phyloP scores from a whole-genome alignment of 208 protist genomes.

The Blastocrithidia nonstop region DNA sequence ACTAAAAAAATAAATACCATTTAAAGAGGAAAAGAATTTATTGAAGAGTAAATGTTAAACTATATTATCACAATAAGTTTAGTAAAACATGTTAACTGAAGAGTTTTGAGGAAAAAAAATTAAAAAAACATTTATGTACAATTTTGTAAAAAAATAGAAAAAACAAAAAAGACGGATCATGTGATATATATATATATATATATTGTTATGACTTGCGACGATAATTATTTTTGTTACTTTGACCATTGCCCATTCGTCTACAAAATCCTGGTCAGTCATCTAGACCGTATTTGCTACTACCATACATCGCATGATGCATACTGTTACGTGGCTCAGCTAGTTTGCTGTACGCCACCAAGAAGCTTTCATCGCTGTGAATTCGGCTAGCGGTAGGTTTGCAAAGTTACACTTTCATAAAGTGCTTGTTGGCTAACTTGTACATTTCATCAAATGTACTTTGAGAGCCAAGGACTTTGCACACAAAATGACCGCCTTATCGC shows the following conservation, averaged over 20 bases:
- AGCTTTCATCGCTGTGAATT: conserved; percentile 44
- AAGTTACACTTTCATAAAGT: conserved; percentile 26
- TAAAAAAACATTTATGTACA: too few species aligned
- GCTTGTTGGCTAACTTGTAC: conserved; percentile 8
- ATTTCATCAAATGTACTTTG: conserved; percentile 29
- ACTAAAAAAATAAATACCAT: conserved; percentile 7
- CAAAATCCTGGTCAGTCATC: conserved; percentile 58
- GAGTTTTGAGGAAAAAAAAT: too few species aligned
- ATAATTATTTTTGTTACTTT: too few species aligned
- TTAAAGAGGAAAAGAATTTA: conserved; percentile 1
- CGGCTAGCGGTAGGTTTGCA: conserved; percentile 64
- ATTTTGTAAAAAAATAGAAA: too few species aligned
- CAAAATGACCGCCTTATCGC: conserved; percentile 45
- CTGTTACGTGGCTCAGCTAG: conserved; percentile 10
- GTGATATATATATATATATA: background rate
- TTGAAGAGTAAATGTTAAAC: conserved; percentile 3
- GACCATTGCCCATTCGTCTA: conserved; percentile 6
- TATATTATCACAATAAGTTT: too few species aligned
- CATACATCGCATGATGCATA: conserved; percentile 1
- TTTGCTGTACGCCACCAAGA: conserved; percentile 33
- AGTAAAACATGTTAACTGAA: too few species aligned
- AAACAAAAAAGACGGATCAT: background rate
- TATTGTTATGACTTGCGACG: background rate
- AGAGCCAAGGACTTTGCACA: conserved; percentile 64
- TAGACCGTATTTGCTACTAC: conserved; percentile 17